phyloP scores from a whole-genome alignment of 331 rosid species.

The Prunus yedoensis region DNA sequence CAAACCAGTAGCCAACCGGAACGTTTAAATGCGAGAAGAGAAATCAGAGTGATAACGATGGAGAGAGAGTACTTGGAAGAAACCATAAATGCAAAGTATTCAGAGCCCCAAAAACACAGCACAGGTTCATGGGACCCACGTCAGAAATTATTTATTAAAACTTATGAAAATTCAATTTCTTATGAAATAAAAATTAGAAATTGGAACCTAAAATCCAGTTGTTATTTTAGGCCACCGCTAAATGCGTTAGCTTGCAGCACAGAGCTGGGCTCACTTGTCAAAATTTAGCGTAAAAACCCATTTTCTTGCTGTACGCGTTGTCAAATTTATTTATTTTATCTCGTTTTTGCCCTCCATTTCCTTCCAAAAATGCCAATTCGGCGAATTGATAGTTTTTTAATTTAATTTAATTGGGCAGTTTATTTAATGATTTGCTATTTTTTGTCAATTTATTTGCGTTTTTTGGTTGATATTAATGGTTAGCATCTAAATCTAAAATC shows the following conservation, averaged over 20 bases:
- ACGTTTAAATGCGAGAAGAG: slow-evolving; percentile 48
- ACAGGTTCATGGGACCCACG: slow-evolving; percentile 4
- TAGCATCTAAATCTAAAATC: background rate
- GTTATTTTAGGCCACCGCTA: slow-evolving; percentile 29
- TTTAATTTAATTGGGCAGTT: background rate
- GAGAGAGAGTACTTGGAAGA: slow-evolving; percentile 36
- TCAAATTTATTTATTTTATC: background rate
- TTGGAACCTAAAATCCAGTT: slow-evolving; percentile 4
- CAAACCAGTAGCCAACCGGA: slow-evolving; percentile 35
- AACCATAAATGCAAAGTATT: slow-evolving; percentile 32
- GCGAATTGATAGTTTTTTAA: background rate
- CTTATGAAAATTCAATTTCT: background rate
- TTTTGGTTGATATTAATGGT: background rate
- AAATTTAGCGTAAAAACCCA: slow-evolving; percentile 16
- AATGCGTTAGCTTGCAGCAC: slow-evolving; percentile 14
- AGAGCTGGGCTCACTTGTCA: background rate
- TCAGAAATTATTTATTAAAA: background rate
- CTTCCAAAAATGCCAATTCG: background rate
- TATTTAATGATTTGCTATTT: background rate
- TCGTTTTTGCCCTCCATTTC: background rate
- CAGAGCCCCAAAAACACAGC: background rate
- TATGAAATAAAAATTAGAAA: background rate
- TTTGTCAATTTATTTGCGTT: background rate
- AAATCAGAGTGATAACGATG: slow-evolving; percentile 15
- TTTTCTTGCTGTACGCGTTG: slow-evolving; percentile 8